These are phyloP conservation scores for Eucalyptus coolabah DNA, from an alignment of 345 rosid species.

Conservation along the genomic window DNA sequence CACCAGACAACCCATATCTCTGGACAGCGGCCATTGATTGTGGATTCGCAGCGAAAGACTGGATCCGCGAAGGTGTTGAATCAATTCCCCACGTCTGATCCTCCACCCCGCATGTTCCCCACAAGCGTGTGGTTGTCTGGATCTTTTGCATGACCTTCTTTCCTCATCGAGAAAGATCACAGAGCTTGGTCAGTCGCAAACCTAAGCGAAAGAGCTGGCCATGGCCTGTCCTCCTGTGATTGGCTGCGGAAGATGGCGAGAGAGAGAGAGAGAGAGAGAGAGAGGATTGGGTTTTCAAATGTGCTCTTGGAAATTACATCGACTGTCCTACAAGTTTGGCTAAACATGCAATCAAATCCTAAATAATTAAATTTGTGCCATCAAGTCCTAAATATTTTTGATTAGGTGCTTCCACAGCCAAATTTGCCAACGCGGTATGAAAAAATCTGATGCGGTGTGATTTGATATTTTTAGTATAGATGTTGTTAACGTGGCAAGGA, in stretches of 20 bases:
- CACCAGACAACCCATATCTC: background rate
- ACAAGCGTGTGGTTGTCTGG: background rate
- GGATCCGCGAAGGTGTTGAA: background rate
- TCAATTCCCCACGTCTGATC: background rate
- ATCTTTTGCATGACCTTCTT: background rate
- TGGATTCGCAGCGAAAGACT: background rate
- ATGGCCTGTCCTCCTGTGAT: background rate
- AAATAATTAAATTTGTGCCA: background rate
- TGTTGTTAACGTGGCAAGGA: accelerated
- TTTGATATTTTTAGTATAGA: background rate
- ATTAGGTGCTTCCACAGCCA: background rate
- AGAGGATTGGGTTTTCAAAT: background rate
- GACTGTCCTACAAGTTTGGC: background rate
- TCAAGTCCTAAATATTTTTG: background rate
- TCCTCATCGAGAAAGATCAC: background rate
- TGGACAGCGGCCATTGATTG: background rate
- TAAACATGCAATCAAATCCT: background rate
- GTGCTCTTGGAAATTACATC: background rate
- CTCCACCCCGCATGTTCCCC: background rate
- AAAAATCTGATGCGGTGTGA: background rate
- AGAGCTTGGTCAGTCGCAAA: background rate
- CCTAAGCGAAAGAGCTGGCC: background rate
- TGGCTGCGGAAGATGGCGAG: background rate
- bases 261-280: background rate
- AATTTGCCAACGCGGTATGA: background rate